A percentile compares a stretch with the other conserved stretches of the same genome.
Evolutionary conservation across 768 basidiomycete genomes (phyloP).

Genomic region (Harrya chromipes): DNA sequence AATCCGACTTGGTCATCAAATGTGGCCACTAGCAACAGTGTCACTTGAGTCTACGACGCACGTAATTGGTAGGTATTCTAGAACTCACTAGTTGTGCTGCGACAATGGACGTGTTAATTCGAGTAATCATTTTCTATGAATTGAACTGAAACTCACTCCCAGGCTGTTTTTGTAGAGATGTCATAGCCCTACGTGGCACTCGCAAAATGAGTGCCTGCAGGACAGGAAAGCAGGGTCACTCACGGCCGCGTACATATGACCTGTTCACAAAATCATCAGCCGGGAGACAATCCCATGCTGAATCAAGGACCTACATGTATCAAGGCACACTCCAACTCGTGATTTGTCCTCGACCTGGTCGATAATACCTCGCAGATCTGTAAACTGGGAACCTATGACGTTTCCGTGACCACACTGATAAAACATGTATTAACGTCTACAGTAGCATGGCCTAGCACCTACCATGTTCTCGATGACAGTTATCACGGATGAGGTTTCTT

Average conservation of each 20-base stretch:
- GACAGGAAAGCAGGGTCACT: constrained; percentile 43
- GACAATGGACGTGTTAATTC: background rate
- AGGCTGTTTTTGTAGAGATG: constrained; percentile 66
- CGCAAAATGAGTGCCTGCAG: background rate
- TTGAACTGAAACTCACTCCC: constrained; percentile 49
- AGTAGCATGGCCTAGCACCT: background rate
- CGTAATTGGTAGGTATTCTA: background rate
- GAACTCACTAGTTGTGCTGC: constrained; percentile 27
- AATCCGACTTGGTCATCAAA: constrained; percentile 73
- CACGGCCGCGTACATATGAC: constrained; percentile 78
- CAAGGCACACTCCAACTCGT: constrained; percentile 78
- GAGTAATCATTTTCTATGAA: background rate
- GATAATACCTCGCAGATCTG: constrained; percentile 69
- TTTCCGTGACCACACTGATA: constrained; percentile 75
- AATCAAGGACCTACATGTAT: constrained; percentile 60
- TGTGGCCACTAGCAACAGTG: constrained; percentile 43
- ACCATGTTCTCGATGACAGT: constrained; percentile 87
- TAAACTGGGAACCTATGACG: constrained; percentile 69
- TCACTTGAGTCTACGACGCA: background rate
- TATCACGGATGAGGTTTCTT: constrained; percentile 52
- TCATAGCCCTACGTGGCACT: constrained; percentile 62
- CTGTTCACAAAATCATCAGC: constrained; percentile 31
- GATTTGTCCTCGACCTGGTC: constrained; percentile 65
- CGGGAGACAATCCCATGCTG: background rate
- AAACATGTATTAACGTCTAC: background rate